Evolutionary conservation across 768 basidiomycete species (phyloP), one percentile per base, ranked within the genome.

Genomic region (Serendipita sp.): DNA sequence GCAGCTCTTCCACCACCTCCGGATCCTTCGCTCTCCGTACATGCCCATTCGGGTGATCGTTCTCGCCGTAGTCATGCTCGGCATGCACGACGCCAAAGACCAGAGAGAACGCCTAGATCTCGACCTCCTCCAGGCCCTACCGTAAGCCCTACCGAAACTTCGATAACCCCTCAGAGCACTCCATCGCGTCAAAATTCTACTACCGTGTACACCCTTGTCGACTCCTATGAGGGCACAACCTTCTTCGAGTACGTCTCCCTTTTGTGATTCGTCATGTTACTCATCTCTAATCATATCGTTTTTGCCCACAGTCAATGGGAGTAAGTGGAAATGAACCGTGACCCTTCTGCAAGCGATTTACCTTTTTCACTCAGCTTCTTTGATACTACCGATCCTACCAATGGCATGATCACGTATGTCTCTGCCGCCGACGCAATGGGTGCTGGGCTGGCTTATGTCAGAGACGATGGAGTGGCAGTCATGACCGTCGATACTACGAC

Each of bases 401-500:
- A 82, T 67, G 89, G 89, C 16, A 74, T 74, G 30, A 89, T 91
- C 58, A 78, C 82, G 65, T 91, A 83, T 71, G 75, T 81, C 66
- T 74, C 69, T 37, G 71, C 75, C 69, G 70, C 73, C 1, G 73
- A 81, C 28, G 86, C 87, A 1, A 74, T 73, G 63, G 68, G 72
- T 8, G 76, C 81, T 44, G 78, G 79, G 1, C 79, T 91, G 44
- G 83, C 86, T 2, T 85, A 78, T 69, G 80, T 88, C 32, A 79
- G 86, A 66, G 71, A 72, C 18, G 81, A 83, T 68, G 80, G 79
- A 32, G 78, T 81, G 32, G 80, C 80, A 0, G 75, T 85, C 45
- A 73, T 89, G 54, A 81, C 81, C 37, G 86, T 89, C 11, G 88
- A 89, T 69, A 74, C 80, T 66, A 79, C 71, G 44, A 79, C 79